These are phyloP conservation scores for Hypoxylon sp. DNA, from an alignment of 2,329 filamentous ascomycete species.

Conservation along the genomic window DNA sequence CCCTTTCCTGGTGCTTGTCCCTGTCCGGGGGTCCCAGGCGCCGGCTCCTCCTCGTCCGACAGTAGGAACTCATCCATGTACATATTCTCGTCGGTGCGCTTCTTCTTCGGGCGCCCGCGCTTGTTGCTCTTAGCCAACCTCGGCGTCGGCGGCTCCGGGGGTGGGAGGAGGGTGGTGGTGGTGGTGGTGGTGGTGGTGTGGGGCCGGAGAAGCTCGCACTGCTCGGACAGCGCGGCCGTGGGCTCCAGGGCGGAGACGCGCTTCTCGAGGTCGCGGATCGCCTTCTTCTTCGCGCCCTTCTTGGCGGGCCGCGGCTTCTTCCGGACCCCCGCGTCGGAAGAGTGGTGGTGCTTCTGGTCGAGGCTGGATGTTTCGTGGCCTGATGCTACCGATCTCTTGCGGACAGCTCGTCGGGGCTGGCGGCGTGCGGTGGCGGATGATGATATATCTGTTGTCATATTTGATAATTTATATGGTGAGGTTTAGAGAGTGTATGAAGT, in stretches of 20 bases:
- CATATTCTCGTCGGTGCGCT: constrained; percentile 12
- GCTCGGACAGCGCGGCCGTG: constrained; percentile 19
- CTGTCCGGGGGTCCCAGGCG: neutral
- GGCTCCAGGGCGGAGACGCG: constrained; percentile 18
- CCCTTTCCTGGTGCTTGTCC: neutral
- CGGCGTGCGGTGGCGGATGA: neutral
- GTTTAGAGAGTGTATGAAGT: neutral
- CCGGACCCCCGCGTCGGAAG: neutral
- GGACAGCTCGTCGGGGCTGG: constrained; percentile 20
- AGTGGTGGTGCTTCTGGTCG: neutral
- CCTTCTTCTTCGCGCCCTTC: constrained; percentile 4
- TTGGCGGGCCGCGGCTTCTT: constrained; percentile 7
- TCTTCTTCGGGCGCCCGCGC: constrained; percentile 20
- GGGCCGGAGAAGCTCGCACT: constrained; percentile 19
- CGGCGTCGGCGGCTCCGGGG: constrained; percentile 1
- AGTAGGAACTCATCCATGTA: constrained; percentile 38
- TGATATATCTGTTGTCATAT: constrained; percentile 9
- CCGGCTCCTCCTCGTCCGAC: constrained; percentile 17
- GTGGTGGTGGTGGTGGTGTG: neutral
- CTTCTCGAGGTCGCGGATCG: constrained; percentile 22
- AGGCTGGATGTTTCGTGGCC: neutral
- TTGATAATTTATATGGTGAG: neutral
- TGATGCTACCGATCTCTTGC: constrained; percentile 3
- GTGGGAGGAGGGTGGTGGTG: no score
- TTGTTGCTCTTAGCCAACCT: constrained; percentile 24